These are phyloP conservation scores for Lycium ferocissimum DNA, from an alignment of 257 asterid species.

Conservation along the genomic window DNA sequence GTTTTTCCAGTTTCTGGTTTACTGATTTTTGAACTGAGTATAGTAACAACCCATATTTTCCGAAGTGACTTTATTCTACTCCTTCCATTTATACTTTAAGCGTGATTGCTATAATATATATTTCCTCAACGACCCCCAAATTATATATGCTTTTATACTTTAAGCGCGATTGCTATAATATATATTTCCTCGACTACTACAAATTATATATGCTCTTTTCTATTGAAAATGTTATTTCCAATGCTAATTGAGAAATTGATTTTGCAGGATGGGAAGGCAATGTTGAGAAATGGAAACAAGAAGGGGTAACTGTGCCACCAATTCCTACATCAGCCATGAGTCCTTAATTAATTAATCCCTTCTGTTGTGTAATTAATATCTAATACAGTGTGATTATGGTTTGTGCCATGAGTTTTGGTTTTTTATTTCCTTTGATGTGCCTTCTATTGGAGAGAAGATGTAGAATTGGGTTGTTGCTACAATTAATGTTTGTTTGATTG, in stretches of 20 bases:
- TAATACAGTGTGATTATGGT: background rate
- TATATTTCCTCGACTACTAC: background rate
- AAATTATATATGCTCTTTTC: background rate
- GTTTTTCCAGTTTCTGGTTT: too few species aligned
- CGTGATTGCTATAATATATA: too few species aligned
- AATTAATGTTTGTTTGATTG: background rate
- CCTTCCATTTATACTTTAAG: background rate
- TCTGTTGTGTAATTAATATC: background rate
- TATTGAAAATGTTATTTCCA: background rate
- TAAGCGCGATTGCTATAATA: background rate
- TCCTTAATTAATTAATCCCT: slow-evolving; percentile 30
- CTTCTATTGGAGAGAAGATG: background rate
- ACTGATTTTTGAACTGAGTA: too few species aligned
- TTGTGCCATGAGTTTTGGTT: background rate
- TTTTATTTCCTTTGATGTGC: too few species aligned
- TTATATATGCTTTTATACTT: too few species aligned
- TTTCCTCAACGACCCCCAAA: too few species aligned
- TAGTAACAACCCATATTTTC: too few species aligned
- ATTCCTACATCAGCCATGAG: slow-evolving; percentile 40
- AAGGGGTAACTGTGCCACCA: slow-evolving; percentile 46
- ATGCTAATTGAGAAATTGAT: background rate
- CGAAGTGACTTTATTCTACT: background rate
- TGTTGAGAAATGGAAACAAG: slow-evolving; percentile 41
- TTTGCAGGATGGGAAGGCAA: slow-evolving; percentile 52
- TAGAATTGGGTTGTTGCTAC: background rate